Evolutionary conservation across 345 rosid species (phyloP), one percentile per base, ranked within the genome.

Genomic region (Lepidium didymum): DNA sequence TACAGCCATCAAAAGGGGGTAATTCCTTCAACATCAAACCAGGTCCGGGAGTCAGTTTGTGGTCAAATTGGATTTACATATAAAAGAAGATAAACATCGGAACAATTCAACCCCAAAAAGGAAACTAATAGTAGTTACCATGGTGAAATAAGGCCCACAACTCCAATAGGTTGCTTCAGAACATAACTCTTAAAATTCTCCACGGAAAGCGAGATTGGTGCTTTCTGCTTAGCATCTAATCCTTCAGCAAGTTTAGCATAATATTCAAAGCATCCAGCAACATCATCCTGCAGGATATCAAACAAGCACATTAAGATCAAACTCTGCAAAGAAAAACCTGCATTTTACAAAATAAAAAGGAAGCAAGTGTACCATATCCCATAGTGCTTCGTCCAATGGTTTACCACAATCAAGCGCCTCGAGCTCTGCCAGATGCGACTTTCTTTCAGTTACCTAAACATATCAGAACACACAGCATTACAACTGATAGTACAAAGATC

Each of bases 211-310:
- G 92, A 82, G 64, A 94, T 67, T 5, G 95, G 92, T 68, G 87
- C 81, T 61, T 86, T 87, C 73, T 86, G 92, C 82, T 89, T 91
- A 51, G 89, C 84, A 81, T 94, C 99, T 74, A 91, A 75, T 19
- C 88, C 95, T 81, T 89, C 96, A 59, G 99, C 99, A 74, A 94
- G 97, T 62, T 85, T 91, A 41, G 99, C 99, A 56, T 86, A 94
- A 74, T 68, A 94, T 66, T 91, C 96, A 62, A 94, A 91, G 77
- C 99, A 94, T 41, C 84, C 92, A 56, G 97, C 88, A 52, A 89
- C 96, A 87, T 94, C 97, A 55, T 91, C 99, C 97, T 93, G 79
- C 27, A 67, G 10, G 51, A 70, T 56, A 85, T 54, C 18, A 76
- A 38, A 68, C 71, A 57, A 63, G 41, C 69, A 64, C 49, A 41